phyloP scores from a whole-genome alignment of 192 early-diverging fungal species.

The Backusella tarrabulga region DNA sequence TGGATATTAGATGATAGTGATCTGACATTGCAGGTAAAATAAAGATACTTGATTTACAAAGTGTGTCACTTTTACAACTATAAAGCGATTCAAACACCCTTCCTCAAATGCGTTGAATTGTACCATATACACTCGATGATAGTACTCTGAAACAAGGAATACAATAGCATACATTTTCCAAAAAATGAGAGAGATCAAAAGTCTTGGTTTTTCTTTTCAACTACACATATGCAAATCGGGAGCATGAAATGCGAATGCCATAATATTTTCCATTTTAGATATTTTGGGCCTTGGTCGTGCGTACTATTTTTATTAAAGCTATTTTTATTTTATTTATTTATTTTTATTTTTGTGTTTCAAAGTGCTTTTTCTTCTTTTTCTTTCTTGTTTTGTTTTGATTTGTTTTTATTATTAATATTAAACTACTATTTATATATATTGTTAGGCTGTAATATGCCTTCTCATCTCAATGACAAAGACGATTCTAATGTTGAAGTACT shows the following conservation, averaged over 20 bases:
- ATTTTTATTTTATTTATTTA: slow-evolving; percentile 5
- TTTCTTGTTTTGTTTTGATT: neutral
- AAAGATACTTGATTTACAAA: no score
- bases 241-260: neutral
- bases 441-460: slow-evolving; percentile 5
- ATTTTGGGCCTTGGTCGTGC: neutral
- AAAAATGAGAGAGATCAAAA: no score
- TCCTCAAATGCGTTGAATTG: no score
- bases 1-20: neutral
- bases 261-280: neutral
- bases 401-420: neutral
- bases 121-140: no score
- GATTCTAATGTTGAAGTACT: slow-evolving; percentile 5
- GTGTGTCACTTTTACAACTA: no score
- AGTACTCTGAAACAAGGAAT: no score
- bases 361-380: neutral
- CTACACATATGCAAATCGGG: neutral
- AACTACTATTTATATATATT: neutral
- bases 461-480: slow-evolving; percentile 1
- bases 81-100: no score
- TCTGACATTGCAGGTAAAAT: no score
- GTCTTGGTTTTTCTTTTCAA: no score
- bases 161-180: no score
- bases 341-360: neutral
- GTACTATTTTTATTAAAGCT: neutral